Base-by-base conservation (phyloP, 768 basidiomycete genomes). In the Dendrothele bispora region DNA sequence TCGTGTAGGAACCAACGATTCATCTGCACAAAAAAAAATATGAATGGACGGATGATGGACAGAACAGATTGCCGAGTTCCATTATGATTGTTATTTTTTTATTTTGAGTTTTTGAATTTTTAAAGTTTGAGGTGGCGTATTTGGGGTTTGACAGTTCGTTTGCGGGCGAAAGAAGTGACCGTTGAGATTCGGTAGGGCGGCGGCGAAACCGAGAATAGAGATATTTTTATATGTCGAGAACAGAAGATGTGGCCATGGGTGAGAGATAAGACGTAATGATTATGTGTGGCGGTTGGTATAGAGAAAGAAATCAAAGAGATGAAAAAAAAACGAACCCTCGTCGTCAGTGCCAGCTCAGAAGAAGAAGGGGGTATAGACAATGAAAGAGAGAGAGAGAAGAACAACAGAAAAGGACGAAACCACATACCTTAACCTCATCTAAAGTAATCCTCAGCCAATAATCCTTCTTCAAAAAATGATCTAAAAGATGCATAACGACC, bases 391-490 rank as follows among this genome's bases (percentile, higher is more conserved):
- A 36, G 44, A 39, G 35, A 40, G 36, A 51, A 42, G 42, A 39
- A 37, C 39, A 37, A 49, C 28, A 24, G 7, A 27, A 55, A 30
- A 58, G 43, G 46, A 65, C 59, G 48, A 46, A 72, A 44, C 34
- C 30, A 57, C 72, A 52, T 60, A 86, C 95, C 81, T 95, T 98
- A 56, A 93, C 82, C 56, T 89, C 77, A 24, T 83, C 79, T 35
- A 98, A 75, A 17, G 82, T 86, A 42, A 95, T 88, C 46, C 95
- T 78, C 60, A 77, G 77, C 24, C 61, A 68, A 5, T 78, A 77
- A 55, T 94, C 86, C 72, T 97, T 98, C 66, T 91, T 80, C 40
- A 98, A 74, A 49, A 98, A 70, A 24, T 75, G 72, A 39, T 83
- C 75, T n/a, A 98, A 71, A 36, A 98, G 69, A 52, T 80, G 73